Evolutionary conservation across 352 stramenopile species (phyloP).

Genomic region (Pythium grandisporangium): DNA sequence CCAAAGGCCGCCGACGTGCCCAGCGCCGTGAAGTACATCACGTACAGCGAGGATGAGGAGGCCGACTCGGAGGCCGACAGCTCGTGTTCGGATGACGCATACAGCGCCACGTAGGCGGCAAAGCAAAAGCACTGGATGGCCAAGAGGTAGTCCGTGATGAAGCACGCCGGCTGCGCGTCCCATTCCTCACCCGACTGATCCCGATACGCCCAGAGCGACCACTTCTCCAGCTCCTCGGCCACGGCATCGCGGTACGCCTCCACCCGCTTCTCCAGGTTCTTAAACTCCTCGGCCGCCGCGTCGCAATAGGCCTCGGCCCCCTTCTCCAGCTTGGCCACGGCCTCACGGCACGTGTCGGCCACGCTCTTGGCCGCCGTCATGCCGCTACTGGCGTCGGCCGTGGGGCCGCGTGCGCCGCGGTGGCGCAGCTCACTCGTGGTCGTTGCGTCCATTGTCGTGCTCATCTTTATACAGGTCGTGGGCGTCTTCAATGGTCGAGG

Average conservation of each 20-base stretch:
- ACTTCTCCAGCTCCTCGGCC: conserved; percentile 30
- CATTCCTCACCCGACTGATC: conserved; percentile 72
- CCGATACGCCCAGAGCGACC: conserved; percentile 72
- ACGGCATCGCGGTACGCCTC: conserved; percentile 54
- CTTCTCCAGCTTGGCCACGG: conserved; percentile 62
- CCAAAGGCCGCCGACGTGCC: conserved; percentile 71
- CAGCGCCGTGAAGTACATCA: conserved; percentile 84
- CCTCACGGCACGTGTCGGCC: conserved; percentile 45
- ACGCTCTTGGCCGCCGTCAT: conserved; percentile 18
- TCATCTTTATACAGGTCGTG: too few relatives aligned
- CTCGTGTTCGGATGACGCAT: too few relatives aligned
- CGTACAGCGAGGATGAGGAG: conserved; percentile 52
- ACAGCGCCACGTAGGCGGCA: conserved; percentile 71
- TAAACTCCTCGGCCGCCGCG: conserved; percentile 37
- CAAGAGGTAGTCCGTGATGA: conserved; percentile 84
- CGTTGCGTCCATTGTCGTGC: not conserved
- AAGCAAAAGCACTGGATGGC: conserved; percentile 80
- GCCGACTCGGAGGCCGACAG: conserved; percentile 34
- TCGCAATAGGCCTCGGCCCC: conserved; percentile 47
- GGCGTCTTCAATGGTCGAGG: too few relatives aligned
- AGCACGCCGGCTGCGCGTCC: conserved; percentile 80
- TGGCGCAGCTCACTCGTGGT: not conserved
- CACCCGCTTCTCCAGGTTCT: conserved; percentile 40
- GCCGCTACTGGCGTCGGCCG: not conserved
- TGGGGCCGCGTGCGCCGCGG: not conserved